Percentiles rank a stretch among this genome's conserved stretches.
Conservation (phyloP, 108 stramenopile genomes). For the Fragilariopsis cylindrus region DNA sequence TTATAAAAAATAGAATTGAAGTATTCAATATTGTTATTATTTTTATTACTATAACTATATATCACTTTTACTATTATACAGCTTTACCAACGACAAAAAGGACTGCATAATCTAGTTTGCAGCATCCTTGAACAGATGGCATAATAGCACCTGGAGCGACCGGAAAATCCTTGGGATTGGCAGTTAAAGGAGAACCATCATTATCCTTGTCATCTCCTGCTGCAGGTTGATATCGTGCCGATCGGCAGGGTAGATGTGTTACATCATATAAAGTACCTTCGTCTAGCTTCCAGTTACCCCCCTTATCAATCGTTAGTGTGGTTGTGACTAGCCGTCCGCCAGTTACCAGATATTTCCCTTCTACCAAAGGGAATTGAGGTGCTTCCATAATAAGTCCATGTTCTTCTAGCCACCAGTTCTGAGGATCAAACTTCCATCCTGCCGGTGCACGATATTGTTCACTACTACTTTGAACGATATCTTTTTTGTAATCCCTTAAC, state of each 20-base stretch:
- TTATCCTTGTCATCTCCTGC: conserved; percentile 10
- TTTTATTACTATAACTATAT: too few species aligned
- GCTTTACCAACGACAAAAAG: conserved; percentile 65
- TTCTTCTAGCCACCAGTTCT: conserved; percentile 88
- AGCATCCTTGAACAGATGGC: conserved; percentile 51
- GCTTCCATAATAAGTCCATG: conserved; percentile 77
- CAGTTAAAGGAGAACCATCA: conserved; percentile 37
- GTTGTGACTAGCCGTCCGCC: conserved; percentile 61
- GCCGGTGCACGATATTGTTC: conserved; percentile 55
- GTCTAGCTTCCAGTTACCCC: conserved; percentile 55
- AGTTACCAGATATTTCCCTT: conserved; percentile 64
- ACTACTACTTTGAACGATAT: conserved; percentile 35
- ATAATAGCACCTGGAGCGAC: conserved; percentile 65
- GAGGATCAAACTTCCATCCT: conserved; percentile 76
- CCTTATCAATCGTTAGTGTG: conserved; percentile 41
- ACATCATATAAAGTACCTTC: conserved; percentile 65
- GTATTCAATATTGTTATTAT: not conserved
- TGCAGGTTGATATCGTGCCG: conserved; percentile 50
- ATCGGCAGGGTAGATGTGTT: conserved; percentile 72
- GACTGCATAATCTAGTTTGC: conserved; percentile 70
- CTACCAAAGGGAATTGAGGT: conserved; percentile 52
- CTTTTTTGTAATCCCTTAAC: conserved; percentile 57
- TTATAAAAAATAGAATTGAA: not conserved
- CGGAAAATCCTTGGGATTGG: conserved; percentile 55
- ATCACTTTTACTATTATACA: conserved; percentile 12